Conservation (phyloP, 139 green algal genomes). For the Bryopsis sp. region DNA sequence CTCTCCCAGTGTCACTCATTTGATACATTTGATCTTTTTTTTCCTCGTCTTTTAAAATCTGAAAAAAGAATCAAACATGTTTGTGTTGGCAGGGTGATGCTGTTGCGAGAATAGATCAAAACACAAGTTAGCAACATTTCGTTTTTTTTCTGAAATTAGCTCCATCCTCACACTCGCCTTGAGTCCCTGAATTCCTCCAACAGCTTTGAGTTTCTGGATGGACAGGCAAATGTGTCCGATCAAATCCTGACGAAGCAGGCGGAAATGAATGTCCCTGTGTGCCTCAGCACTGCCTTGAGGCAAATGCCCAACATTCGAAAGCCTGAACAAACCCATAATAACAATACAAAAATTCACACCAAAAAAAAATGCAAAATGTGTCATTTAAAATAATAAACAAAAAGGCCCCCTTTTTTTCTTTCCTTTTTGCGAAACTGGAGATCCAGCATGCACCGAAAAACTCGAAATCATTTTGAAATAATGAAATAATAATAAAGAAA, state of each 20-base stretch:
- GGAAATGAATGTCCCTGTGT: conserved; percentile 51
- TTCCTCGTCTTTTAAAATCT: not conserved
- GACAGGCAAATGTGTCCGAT: conserved; percentile 32
- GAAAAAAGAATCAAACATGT: not conserved
- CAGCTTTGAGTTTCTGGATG: conserved; percentile 16
- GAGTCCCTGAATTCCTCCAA: conserved; percentile 26
- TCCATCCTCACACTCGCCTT: conserved; percentile 1
- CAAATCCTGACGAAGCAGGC: conserved; percentile 53
- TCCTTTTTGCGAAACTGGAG: too few species aligned
- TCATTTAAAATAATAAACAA: too few species aligned
- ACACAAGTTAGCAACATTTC: not conserved
- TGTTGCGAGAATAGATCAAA: not conserved
- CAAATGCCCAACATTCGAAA: conserved; percentile 29
- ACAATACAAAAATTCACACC: not conserved
- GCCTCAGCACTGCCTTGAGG: conserved; percentile 22
- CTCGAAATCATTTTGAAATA: not conserved
- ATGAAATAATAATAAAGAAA: not conserved
- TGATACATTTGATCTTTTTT: not conserved
- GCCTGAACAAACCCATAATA: conserved; percentile 14
- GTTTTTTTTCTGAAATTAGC: not conserved
- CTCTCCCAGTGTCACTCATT: not conserved
- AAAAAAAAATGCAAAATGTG: not conserved
- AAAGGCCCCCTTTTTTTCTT: too few species aligned
- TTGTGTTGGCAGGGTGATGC: not conserved
- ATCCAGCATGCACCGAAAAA: too few species aligned